phyloP scores from a whole-genome alignment of 768 basidiomycete genomes.

The Collybia sordida region DNA sequence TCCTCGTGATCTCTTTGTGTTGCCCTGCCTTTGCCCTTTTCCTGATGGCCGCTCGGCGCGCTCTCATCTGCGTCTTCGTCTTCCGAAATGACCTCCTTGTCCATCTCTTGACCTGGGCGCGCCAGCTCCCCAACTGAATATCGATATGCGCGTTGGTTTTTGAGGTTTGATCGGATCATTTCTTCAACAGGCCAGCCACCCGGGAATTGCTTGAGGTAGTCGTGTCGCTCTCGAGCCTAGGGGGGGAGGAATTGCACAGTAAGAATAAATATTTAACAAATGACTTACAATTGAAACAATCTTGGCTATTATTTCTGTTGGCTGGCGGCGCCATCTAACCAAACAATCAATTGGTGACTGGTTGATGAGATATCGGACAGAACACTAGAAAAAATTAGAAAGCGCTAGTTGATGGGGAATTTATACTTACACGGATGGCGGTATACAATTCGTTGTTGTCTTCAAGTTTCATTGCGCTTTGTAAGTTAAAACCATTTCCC shows the following conservation, averaged over 20 bases:
- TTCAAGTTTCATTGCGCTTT: background rate
- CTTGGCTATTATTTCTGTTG: background rate
- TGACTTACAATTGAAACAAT: conserved; percentile 1
- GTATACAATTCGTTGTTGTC: background rate
- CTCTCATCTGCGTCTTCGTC: background rate
- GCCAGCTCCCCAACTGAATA: background rate
- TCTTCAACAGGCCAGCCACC: background rate
- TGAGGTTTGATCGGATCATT: background rate
- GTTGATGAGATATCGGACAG: background rate
- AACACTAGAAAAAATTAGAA: conserved; percentile 1
- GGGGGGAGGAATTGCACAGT: background rate
- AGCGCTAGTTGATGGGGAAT: background rate
- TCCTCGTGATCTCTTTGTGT: background rate
- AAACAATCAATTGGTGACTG: background rate
- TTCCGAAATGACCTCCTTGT: background rate
- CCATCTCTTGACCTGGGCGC: background rate
- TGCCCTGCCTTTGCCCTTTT: background rate
- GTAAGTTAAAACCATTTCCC: background rate
- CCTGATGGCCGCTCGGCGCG: background rate
- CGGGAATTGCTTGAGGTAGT: no score
- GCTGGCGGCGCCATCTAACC: conserved; percentile 1
- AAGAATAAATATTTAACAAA: background rate
- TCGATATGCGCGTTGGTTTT: background rate
- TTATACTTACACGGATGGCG: background rate
- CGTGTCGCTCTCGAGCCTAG: no score